phyloP scores from a whole-genome alignment of 495 filamentous ascomycete genomes.

The Parathielavia appendiculata region DNA sequence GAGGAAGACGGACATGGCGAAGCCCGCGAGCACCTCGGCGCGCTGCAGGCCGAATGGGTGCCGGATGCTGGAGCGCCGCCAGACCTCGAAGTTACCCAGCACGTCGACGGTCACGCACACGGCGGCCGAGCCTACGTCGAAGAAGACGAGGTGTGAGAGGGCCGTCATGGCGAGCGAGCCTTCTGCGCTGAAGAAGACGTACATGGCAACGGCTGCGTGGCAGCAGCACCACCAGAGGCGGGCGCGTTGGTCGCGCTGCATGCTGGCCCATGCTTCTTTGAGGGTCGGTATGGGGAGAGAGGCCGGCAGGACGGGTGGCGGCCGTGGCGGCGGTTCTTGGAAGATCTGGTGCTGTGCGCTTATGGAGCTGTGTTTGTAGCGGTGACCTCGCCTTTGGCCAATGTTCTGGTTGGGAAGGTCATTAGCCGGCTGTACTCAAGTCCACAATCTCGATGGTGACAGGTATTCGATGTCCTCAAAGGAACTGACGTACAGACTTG shows the following conservation, averaged over 20 bases:
- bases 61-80: conserved; percentile 85
- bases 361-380: conserved; percentile 95
- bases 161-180: conserved; percentile 91
- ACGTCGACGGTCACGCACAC: conserved; percentile 95
- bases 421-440: not conserved
- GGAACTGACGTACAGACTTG: conserved; percentile 62
- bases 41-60: conserved; percentile 92
- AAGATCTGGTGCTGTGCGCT: conserved; percentile 86
- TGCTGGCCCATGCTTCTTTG: conserved; percentile 74
- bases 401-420: conserved; percentile 51
- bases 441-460: too few relatives aligned
- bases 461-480: not conserved
- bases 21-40: conserved; percentile 91
- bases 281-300: conserved; percentile 90
- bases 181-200: conserved; percentile 76
- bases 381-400: conserved; percentile 89
- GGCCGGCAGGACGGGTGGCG: conserved; percentile 84
- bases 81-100: conserved; percentile 91
- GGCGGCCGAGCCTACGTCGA: conserved; percentile 85
- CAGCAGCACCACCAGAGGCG: conserved; percentile 86
- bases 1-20: conserved; percentile 90
- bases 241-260: conserved; percentile 79
- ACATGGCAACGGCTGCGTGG: conserved; percentile 73
- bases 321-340: conserved; percentile 83
- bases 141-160: conserved; percentile 86